Evolutionary conservation across 441 rosid genomes (phyloP).

Genomic region (Dalechampia spathulata): DNA sequence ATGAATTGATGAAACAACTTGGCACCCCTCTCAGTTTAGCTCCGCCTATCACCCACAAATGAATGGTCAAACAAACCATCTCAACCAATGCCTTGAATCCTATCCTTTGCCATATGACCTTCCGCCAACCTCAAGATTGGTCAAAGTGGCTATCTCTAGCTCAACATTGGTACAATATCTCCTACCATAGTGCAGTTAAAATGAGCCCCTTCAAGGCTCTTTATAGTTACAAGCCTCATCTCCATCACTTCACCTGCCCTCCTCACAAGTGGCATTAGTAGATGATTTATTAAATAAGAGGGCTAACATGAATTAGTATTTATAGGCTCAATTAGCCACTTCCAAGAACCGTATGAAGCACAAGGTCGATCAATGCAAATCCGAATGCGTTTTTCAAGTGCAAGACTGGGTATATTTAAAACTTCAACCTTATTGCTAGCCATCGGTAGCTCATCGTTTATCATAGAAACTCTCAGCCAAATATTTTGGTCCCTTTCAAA

Average conservation of each 20-base stretch:
- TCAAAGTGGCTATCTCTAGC: neutral
- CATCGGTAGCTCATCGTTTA: neutral
- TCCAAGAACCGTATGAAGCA: no score
- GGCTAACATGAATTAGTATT: neutral
- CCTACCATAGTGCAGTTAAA: neutral
- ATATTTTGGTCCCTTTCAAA: no score
- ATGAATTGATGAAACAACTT: no score
- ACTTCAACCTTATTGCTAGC: neutral
- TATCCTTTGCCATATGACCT: neutral
- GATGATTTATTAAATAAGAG: neutral
- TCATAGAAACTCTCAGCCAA: neutral
- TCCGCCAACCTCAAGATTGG: neutral
- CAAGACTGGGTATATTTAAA: no score
- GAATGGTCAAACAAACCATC: no score
- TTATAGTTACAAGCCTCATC: neutral
- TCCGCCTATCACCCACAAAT: neutral
- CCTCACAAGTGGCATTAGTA: neutral
- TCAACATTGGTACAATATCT: constrained; percentile 3
- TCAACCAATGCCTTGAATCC: neutral
- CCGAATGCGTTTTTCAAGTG: neutral
- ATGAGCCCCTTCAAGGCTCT: neutral
- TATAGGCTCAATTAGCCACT: neutral
- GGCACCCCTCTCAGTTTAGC: neutral
- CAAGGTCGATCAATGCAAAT: neutral
- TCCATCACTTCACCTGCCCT: no score